Evolutionary conservation across 2,329 filamentous ascomycete species (phyloP).

Genomic region (Didymella pomorum): DNA sequence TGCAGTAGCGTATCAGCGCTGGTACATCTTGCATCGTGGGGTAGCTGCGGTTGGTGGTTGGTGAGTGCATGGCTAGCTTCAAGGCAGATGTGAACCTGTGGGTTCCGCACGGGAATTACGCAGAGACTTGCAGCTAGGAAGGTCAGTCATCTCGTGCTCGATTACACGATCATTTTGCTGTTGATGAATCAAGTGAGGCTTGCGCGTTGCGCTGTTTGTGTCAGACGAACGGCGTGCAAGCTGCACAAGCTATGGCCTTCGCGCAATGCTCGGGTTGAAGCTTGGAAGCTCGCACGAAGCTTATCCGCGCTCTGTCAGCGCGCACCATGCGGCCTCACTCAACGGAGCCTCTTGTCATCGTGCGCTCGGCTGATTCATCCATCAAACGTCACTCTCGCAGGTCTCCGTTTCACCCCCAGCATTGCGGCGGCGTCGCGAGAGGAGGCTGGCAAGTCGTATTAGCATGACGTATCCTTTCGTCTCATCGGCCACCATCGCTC

Average conservation of each 20-base stretch:
- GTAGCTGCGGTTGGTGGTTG: slow-evolving; percentile 19
- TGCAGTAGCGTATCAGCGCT: slow-evolving; percentile 17
- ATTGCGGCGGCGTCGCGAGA: neutral
- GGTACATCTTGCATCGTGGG: slow-evolving; percentile 19
- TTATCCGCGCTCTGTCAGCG: slow-evolving; percentile 12
- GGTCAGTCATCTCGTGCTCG: neutral
- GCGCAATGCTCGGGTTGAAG: too few relatives aligned
- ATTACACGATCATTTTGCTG: neutral
- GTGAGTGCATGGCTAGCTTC: slow-evolving; percentile 17
- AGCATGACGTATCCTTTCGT: slow-evolving; percentile 17
- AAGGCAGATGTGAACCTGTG: neutral
- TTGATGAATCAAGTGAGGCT: neutral
- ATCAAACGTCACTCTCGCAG: slow-evolving; percentile 5
- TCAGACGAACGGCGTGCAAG: slow-evolving; percentile 5
- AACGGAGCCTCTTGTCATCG: slow-evolving; percentile 2
- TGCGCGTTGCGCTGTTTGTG: slow-evolving; percentile 1
- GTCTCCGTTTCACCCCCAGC: slow-evolving; percentile 5
- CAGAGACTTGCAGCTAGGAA: neutral
- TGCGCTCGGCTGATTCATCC: slow-evolving; percentile 3
- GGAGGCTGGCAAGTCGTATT: slow-evolving; percentile 16
- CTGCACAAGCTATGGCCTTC: slow-evolving; percentile 8
- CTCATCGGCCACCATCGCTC: neutral
- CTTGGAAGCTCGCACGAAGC: slow-evolving; percentile 5
- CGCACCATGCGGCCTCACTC: slow-evolving; percentile 1
- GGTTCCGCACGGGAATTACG: slow-evolving; percentile 7